These are phyloP conservation scores for Nothophaeocryptopus gaeumannii DNA, from an alignment of 2,329 filamentous ascomycete species.

Conservation along the genomic window DNA sequence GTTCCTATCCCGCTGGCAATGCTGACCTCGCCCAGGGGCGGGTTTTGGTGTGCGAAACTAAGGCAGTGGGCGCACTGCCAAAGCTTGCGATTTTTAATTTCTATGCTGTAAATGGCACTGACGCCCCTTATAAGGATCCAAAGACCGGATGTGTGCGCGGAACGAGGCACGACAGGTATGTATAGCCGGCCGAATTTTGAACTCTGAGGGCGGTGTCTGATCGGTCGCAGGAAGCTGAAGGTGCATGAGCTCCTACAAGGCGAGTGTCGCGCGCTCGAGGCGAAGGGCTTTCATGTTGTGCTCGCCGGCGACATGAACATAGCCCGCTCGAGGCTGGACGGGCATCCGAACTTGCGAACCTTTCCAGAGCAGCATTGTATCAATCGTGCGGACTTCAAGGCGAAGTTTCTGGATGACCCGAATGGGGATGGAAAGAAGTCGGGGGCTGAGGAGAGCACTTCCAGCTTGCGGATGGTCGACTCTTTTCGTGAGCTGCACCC, in stretches of 20 bases:
- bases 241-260: conserved; percentile 48
- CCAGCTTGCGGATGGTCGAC: conserved; percentile 42
- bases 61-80: conserved; percentile 13
- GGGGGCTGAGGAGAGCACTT: too few relatives aligned
- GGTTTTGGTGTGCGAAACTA: conserved; percentile 47
- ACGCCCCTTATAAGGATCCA: conserved; percentile 45
- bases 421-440: conserved; percentile 1
- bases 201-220: too few relatives aligned
- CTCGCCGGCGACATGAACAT: conserved; percentile 55
- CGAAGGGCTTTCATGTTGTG: conserved; percentile 44
- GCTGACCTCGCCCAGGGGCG: conserved; percentile 41
- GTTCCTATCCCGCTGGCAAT: too few relatives aligned
- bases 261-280: conserved; percentile 45
- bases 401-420: conserved; percentile 43
- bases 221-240: conserved; percentile 40
- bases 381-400: conserved; percentile 53
- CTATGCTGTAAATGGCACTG: conserved; percentile 52
- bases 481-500: conserved; percentile 49
- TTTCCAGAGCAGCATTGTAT: conserved; percentile 48
- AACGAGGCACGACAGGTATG: conserved; percentile 46
- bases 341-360: conserved; percentile 47
- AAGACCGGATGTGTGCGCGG: conserved; percentile 43
- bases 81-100: conserved; percentile 49
- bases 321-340: conserved; percentile 45
- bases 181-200: too few relatives aligned